phyloP scores from a whole-genome alignment of 306 rosid species.

The Alnus rubra region DNA sequence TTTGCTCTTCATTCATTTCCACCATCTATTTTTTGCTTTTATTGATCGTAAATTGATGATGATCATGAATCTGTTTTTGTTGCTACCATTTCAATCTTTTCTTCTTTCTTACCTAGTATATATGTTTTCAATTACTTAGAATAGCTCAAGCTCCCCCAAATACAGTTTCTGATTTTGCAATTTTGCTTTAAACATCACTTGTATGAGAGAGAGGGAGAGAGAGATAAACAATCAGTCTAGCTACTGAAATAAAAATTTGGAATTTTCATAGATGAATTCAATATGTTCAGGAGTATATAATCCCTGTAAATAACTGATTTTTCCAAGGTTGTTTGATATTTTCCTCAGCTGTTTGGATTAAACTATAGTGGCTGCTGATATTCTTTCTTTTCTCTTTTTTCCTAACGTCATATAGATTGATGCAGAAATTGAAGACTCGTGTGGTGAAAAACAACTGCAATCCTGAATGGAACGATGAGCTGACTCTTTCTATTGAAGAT shows the following conservation, averaged over 20 bases:
- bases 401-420: slow-evolving; percentile 5
- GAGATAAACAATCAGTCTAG: no score
- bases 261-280: no score
- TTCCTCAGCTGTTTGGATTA: background rate
- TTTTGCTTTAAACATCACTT: no score
- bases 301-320: no score
- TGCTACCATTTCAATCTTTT: background rate
- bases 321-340: background rate
- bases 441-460: slow-evolving; percentile 56
- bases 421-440: slow-evolving; percentile 65
- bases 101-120: background rate
- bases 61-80: background rate
- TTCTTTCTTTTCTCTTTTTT: background rate
- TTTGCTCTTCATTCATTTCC: background rate
- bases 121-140: background rate
- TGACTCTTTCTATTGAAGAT: slow-evolving; percentile 62
- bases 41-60: background rate
- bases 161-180: background rate
- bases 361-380: background rate
- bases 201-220: no score
- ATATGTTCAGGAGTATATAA: no score
- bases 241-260: no score
- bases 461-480: slow-evolving; percentile 84
- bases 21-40: background rate
- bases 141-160: no score